Conservation (phyloP, 148 eudicot genomes). For the Amaranthus hypochondriacus region DNA sequence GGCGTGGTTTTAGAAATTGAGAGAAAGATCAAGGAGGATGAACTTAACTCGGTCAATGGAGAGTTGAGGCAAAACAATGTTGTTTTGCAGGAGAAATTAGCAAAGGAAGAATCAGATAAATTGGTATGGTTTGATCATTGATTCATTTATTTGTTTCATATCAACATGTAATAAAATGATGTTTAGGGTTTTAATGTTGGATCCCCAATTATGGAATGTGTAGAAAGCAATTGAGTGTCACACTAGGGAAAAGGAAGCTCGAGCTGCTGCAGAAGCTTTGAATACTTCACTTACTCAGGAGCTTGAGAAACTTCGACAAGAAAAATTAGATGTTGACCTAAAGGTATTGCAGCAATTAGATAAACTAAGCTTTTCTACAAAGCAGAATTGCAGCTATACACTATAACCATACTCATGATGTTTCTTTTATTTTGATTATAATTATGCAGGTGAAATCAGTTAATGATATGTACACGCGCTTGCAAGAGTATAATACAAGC, state of each 20-base stretch:
- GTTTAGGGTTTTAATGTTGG: not conserved
- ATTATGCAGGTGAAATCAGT: slow-evolving; percentile 41
- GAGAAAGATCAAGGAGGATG: slow-evolving; percentile 52
- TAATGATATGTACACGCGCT: slow-evolving; percentile 59
- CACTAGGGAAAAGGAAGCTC: slow-evolving; percentile 52
- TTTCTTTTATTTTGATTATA: not conserved
- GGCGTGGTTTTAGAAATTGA: slow-evolving; percentile 31
- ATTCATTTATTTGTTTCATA: not conserved
- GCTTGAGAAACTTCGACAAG: slow-evolving; percentile 49
- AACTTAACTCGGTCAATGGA: slow-evolving; percentile 30
- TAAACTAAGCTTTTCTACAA: not conserved
- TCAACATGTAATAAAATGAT: not conserved
- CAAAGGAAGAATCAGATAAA: slow-evolving; percentile 52
- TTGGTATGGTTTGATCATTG: slow-evolving; percentile 32
- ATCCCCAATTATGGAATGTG: slow-evolving; percentile 6
- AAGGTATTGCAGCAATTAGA: slow-evolving; percentile 33
- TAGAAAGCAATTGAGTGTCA: slow-evolving; percentile 49
- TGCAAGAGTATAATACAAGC: slow-evolving; percentile 69
- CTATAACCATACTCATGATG: not conserved
- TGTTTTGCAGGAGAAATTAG: slow-evolving; percentile 38
- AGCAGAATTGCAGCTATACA: no score
- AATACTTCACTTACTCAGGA: slow-evolving; percentile 44
- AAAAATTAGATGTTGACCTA: slow-evolving; percentile 40
- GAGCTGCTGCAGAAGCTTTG: slow-evolving; percentile 43
- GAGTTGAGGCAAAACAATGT: slow-evolving; percentile 34